These are phyloP conservation scores for Metschnikowia continentalis DNA, from an alignment of 805 yeast genomes.

Conservation along the genomic window DNA sequence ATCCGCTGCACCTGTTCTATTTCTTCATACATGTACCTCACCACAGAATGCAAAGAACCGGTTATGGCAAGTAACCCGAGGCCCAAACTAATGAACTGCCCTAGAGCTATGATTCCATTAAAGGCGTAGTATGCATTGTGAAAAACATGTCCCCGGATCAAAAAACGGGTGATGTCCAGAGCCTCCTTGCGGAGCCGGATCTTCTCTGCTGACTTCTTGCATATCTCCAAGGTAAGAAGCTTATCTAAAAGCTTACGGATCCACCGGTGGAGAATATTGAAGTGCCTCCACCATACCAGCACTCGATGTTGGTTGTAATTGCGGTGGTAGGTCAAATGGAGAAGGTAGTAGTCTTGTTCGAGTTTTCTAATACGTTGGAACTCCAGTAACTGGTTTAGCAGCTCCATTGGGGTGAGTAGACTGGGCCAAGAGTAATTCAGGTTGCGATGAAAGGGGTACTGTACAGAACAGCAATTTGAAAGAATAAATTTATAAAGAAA, in stretches of 20 bases:
- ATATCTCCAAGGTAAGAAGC: conserved; percentile 21
- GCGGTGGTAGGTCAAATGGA: conserved; percentile 65
- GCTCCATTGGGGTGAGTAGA: background rate
- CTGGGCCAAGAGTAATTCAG: background rate
- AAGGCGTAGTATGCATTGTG: conserved; percentile 55
- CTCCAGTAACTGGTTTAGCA: background rate
- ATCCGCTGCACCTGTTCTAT: background rate
- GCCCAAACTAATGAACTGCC: conserved; percentile 75
- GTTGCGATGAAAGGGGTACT: background rate
- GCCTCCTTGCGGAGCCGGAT: conserved; percentile 13
- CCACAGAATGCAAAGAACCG: conserved; percentile 38
- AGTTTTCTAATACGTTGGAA: conserved; percentile 3
- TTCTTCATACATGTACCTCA: conserved; percentile 18
- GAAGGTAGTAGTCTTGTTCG: conserved; percentile 50
- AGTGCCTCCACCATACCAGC: conserved; percentile 72
- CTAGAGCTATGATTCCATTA: conserved; percentile 64
- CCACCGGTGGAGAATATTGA: conserved; percentile 60
- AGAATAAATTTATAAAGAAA: background rate
- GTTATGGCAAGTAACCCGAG: conserved; percentile 58
- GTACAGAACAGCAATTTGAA: background rate
- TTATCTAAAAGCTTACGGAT: conserved; percentile 37
- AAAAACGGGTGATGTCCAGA: conserved; percentile 21
- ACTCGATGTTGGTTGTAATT: conserved; percentile 73
- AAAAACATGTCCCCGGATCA: conserved; percentile 33
- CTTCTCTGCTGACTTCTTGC: conserved; percentile 9